Conservation (phyloP, 805 yeast species). For the Cyberlindnera xylosilytica region DNA sequence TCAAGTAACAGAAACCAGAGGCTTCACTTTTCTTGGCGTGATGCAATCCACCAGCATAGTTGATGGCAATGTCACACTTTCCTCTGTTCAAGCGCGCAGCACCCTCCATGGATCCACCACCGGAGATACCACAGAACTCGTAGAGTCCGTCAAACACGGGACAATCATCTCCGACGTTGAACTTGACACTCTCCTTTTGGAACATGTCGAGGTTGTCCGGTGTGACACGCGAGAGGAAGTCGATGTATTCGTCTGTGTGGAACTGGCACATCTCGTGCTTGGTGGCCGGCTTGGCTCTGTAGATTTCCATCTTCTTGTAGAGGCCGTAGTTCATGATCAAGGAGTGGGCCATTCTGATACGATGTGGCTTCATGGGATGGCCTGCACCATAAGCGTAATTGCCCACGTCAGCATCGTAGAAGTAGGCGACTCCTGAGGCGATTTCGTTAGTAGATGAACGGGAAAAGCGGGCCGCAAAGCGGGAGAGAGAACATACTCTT, state of each 20-base stretch:
- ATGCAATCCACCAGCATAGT: slow-evolving; percentile 91
- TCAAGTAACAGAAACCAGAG: slow-evolving; percentile 86
- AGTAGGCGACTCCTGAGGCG: slow-evolving; percentile 56
- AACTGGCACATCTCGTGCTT: slow-evolving; percentile 98
- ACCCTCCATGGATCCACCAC: slow-evolving; percentile 91
- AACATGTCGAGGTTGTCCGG: slow-evolving; percentile 90
- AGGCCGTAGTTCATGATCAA: slow-evolving; percentile 95
- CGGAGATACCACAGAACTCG: slow-evolving; percentile 73
- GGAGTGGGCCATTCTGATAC: slow-evolving; percentile 98
- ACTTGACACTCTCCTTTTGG: slow-evolving; percentile 82
- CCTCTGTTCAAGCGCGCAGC: slow-evolving; percentile 78
- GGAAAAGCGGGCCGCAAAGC: background rate
- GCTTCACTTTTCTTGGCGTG: slow-evolving; percentile 92
- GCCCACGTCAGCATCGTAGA: slow-evolving; percentile 77
- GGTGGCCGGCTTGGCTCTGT: slow-evolving; percentile 94
- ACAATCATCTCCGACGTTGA: slow-evolving; percentile 95
- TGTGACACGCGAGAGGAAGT: slow-evolving; percentile 83
- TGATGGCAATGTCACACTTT: slow-evolving; percentile 87
- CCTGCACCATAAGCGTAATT: slow-evolving; percentile 98
- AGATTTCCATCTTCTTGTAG: slow-evolving; percentile 92
- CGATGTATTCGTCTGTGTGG: slow-evolving; percentile 96
- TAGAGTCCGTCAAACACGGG: slow-evolving; percentile 79
- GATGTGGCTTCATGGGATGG: slow-evolving; percentile 98
- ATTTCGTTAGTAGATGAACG: slow-evolving; percentile 13
- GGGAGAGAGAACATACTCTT: slow-evolving; percentile 34